Evolutionary conservation across 345 rosid species (phyloP).

Genomic region (Eucalyptus shirleyi): DNA sequence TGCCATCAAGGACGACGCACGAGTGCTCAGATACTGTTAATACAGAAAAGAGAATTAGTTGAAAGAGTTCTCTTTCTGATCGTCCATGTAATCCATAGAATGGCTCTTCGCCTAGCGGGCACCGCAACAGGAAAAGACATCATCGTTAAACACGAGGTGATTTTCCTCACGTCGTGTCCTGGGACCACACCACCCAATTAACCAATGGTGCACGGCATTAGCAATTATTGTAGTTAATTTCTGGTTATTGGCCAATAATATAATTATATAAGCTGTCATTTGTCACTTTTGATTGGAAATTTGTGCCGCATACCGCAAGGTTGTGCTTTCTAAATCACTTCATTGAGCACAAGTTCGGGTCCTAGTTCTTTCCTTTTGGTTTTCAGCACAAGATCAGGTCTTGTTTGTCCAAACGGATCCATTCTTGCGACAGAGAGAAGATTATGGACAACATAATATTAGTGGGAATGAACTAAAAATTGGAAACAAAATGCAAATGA

Average conservation of each 20-base stretch:
- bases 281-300: background rate
- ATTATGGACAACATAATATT: background rate
- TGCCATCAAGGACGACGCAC: background rate
- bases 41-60: too few species aligned
- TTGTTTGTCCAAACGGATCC: background rate
- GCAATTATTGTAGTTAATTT: background rate
- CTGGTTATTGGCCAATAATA: background rate
- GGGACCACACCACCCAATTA: background rate
- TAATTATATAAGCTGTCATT: background rate
- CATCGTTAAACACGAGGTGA: background rate
- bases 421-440: background rate
- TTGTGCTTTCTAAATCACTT: background rate
- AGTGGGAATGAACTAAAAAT: background rate
- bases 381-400: background rate
- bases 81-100: too few species aligned
- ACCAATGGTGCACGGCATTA: background rate
- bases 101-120: background rate
- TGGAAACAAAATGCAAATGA: background rate
- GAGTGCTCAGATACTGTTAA: background rate
- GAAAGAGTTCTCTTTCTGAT: too few species aligned
- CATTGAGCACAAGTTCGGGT: background rate
- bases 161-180: background rate
- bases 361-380: background rate
- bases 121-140: background rate
- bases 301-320: background rate